Evolutionary conservation across 129 eudicot species (phyloP), one percentile per base, ranked within the genome.

Genomic region (Smallanthus sonchifolius): DNA sequence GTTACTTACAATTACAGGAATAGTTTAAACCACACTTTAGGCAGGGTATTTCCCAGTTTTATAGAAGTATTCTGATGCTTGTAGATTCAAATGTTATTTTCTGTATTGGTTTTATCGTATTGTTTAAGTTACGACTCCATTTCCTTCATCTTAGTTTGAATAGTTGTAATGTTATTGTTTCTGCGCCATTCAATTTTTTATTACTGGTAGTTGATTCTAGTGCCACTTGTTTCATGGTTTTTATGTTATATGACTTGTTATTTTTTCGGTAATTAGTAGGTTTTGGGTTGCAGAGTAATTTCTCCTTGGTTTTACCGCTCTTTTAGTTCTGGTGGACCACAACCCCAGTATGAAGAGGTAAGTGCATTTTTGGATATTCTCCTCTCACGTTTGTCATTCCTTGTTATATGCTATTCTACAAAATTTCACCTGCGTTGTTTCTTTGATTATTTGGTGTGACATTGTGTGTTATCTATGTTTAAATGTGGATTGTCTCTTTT

Each of bases 211-310:
- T 57, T 43, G 60, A 38, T 55, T 69, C 20, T 39, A 69, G 71
- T 65, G 67, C 52, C 7, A 17, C 13, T 10, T 34, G 61, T 74
- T 45, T 80, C 73, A 6, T 80, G 75, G 56, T 75, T 67, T 74
- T 67, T 84, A 75, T 73, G 69, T 34, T 34, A 34, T 67, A 35
- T 61, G 74, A 72, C 65, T 73, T 84, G 72, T 56, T 65, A 52
- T 61, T 82, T 89, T 90, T 77, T 76, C 73, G 88, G 87, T 85
- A 80, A 81, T 83, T 83, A 87, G 86, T 90, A 87, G 93, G 96
- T 81, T 77, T 79, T 87, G 87, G 89, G 87, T 87, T 83, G 88
- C 91, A 90, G 93, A 83, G 92, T 79, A 61, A 78, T 70, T 64
- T 79, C 84, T 82, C 65, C 88, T 2, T 87, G 83, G 87, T 80